phyloP scores from a whole-genome alignment of 139 green algal species.

The Picochlorum sp. region DNA sequence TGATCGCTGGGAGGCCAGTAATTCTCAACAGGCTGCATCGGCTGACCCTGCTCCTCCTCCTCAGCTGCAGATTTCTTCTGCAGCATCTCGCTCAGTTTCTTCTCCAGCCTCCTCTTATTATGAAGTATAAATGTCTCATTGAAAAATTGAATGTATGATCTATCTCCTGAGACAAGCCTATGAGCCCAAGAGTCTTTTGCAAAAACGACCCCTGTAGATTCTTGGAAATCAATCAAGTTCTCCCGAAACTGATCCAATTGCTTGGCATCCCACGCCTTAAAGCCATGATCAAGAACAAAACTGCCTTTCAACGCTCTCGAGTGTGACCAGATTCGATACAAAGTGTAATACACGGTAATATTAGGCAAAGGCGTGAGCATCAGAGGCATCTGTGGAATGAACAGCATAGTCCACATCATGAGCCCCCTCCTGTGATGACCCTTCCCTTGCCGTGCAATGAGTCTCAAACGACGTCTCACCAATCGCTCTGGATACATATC shows the following conservation, averaged over 20 bases:
- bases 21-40: background rate
- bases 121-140: background rate
- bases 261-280: conserved; percentile 22
- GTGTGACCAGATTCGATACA: conserved; percentile 50
- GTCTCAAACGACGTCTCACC: conserved; percentile 44
- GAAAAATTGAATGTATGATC: conserved; percentile 9
- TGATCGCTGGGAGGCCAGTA: background rate
- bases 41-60: background rate
- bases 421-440: conserved; percentile 26
- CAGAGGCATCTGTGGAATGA: conserved; percentile 31
- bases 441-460: conserved; percentile 24
- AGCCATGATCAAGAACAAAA: conserved; percentile 17
- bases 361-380: conserved; percentile 51
- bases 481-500: conserved; percentile 26
- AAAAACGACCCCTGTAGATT: conserved; percentile 3
- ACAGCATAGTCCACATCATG: conserved; percentile 18
- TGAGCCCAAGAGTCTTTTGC: conserved; percentile 7
- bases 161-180: conserved; percentile 18
- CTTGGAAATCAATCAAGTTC: conserved; percentile 7
- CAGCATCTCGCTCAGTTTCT: background rate
- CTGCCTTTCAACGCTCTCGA: conserved; percentile 34
- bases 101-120: background rate
- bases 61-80: background rate
- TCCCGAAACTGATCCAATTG: conserved; percentile 24
- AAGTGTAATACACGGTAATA: conserved; percentile 60